These are phyloP conservation scores for Chlorella variabilis DNA, from an alignment of 163 green algal species.

Conservation along the genomic window DNA sequence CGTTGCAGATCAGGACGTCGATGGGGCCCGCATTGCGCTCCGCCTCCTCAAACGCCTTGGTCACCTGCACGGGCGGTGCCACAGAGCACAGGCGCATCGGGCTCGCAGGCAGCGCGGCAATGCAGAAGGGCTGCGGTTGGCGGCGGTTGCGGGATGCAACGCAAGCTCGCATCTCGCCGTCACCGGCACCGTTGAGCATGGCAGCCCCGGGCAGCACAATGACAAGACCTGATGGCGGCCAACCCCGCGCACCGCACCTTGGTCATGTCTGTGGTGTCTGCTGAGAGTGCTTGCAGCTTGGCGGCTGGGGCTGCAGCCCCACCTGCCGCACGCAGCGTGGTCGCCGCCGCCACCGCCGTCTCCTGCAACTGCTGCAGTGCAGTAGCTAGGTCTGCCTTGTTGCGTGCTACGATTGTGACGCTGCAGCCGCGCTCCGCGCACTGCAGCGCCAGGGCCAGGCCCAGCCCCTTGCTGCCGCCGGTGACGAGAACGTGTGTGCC, in stretches of 20 bases:
- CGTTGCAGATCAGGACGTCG: slow-evolving; percentile 81
- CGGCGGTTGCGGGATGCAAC: no score
- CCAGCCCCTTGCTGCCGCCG: slow-evolving; percentile 85
- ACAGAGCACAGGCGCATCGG: neutral
- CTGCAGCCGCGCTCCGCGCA: slow-evolving; percentile 52
- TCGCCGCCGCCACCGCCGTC: neutral
- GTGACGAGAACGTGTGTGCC: slow-evolving; percentile 80
- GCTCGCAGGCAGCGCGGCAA: no score
- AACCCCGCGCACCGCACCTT: no score
- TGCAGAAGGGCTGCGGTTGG: no score
- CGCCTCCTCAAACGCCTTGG: slow-evolving; percentile 50
- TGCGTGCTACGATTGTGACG: slow-evolving; percentile 78
- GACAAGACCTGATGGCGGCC: no score
- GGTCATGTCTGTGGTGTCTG: slow-evolving; percentile 50
- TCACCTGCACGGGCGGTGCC: slow-evolving; percentile 51
- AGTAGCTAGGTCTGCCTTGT: slow-evolving; percentile 63
- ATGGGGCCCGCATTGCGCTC: slow-evolving; percentile 65
- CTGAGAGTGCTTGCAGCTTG: slow-evolving; percentile 40
- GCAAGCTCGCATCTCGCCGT: no score
- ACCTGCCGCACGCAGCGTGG: neutral
- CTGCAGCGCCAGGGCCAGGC: slow-evolving; percentile 69
- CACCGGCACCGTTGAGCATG: no score
- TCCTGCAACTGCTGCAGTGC: slow-evolving; percentile 55
- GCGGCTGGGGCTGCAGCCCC: neutral
- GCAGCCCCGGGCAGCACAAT: neutral